phyloP scores from a whole-genome alignment of 2,329 filamentous ascomycete species.

The Botryotinia globosa region DNA sequence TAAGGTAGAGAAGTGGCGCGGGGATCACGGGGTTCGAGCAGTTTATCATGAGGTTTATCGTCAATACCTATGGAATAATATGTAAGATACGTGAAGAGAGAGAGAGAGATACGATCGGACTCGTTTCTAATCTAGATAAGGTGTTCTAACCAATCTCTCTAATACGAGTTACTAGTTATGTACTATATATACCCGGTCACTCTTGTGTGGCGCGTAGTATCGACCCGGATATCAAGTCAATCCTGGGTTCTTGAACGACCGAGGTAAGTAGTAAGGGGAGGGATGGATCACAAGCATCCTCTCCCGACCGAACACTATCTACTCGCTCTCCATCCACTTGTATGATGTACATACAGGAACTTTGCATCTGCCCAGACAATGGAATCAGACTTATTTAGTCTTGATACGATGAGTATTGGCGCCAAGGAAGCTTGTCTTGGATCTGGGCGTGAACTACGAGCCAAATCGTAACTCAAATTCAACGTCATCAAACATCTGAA shows the following conservation, averaged over 20 bases:
- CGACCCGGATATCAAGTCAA: not conserved
- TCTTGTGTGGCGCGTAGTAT: not conserved
- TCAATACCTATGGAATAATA: not conserved
- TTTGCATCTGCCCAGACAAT: not conserved
- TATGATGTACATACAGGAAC: not conserved
- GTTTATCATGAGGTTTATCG: not conserved
- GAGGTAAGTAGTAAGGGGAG: not conserved
- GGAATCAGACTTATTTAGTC: not conserved
- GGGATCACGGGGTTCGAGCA: not conserved
- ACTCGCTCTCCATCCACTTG: not conserved
- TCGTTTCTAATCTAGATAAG: not conserved
- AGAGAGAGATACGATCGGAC: not conserved
- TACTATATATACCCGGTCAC: not conserved
- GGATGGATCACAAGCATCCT: not conserved
- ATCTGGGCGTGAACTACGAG: not conserved
- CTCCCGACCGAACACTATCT: not conserved
- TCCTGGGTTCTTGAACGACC: too few relatives aligned
- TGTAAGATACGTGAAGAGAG: not conserved
- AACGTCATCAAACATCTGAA: slow-evolving; percentile 11
- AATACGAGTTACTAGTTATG: not conserved
- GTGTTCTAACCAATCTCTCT: not conserved
- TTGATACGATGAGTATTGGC: slow-evolving; percentile 8
- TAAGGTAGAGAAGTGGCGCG: slow-evolving; percentile 1
- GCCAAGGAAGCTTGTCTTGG: slow-evolving; percentile 17
- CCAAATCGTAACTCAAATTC: slow-evolving; percentile 14